These are phyloP conservation scores for Pleurostoma richardsiae DNA, from an alignment of 2,329 filamentous ascomycete species.

Conservation along the genomic window DNA sequence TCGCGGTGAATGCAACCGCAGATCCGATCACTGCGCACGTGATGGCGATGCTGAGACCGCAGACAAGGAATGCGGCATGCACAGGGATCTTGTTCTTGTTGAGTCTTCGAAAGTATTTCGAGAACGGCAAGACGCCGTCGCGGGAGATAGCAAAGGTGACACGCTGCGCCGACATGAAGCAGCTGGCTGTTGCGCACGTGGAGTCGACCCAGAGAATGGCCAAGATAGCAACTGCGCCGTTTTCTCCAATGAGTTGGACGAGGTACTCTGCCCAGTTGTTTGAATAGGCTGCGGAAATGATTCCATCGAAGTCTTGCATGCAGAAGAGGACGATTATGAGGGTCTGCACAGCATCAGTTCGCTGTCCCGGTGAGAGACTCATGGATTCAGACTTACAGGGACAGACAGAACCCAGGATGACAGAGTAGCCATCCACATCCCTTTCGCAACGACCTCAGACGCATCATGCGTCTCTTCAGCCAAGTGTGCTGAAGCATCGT, in stretches of 20 bases:
- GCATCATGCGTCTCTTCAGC: slow-evolving; percentile 31
- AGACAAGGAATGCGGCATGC: slow-evolving; percentile 26
- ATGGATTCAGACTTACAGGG: slow-evolving; percentile 11
- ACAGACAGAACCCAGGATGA: slow-evolving; percentile 28
- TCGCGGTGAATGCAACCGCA: slow-evolving; percentile 27
- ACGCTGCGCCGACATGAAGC: slow-evolving; percentile 30
- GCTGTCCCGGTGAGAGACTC: too few species aligned
- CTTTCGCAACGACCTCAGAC: slow-evolving; percentile 26
- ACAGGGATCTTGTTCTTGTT: slow-evolving; percentile 25
- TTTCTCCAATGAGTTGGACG: slow-evolving; percentile 26
- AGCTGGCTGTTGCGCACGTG: slow-evolving; percentile 27
- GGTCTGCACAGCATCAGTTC: slow-evolving; percentile 9
- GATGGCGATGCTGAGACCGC: slow-evolving; percentile 22
- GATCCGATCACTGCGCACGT: slow-evolving; percentile 29
- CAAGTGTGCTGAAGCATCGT: slow-evolving; percentile 23
- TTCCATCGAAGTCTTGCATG: slow-evolving; percentile 31
- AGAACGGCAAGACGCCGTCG: slow-evolving; percentile 30
- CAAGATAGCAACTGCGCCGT: slow-evolving; percentile 27
- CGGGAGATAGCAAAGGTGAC: slow-evolving; percentile 33
- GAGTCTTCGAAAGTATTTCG: slow-evolving; percentile 24
- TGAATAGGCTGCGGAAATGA: slow-evolving; percentile 24
- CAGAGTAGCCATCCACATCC: slow-evolving; percentile 30
- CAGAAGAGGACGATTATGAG: slow-evolving; percentile 32
- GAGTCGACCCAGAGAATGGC: slow-evolving; percentile 29
- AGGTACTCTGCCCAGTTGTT: slow-evolving; percentile 34